phyloP scores from a whole-genome alignment of 345 rosid species.

The Eucalyptus decipiens region DNA sequence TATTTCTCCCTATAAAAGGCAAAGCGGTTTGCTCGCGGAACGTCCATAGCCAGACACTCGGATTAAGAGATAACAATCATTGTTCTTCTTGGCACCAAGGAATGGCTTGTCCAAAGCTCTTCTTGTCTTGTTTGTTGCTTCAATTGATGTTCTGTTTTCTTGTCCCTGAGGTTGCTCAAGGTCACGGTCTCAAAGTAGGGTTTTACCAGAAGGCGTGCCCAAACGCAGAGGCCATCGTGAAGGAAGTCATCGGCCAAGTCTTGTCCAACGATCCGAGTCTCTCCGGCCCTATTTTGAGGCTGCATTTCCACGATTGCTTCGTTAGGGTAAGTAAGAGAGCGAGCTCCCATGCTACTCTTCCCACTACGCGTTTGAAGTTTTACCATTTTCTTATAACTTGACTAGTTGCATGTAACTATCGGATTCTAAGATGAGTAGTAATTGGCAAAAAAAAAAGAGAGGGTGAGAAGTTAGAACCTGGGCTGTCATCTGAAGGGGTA shows the following conservation, averaged over 20 bases:
- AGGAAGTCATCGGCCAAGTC: constrained; percentile 4
- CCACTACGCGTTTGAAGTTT: not conserved
- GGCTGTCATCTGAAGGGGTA: too few relatives aligned
- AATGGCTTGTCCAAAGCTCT: not conserved
- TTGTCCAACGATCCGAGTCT: constrained; percentile 27
- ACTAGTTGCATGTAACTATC: not conserved
- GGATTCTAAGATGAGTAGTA: not conserved
- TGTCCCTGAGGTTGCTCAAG: constrained; percentile 1
- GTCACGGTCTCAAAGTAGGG: constrained; percentile 30
- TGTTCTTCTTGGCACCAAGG: not conserved
- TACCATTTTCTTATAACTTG: not conserved
- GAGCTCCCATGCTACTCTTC: not conserved
- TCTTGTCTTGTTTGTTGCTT: not conserved
- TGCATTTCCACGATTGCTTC: constrained; percentile 83
- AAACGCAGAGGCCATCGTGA: constrained; percentile 28
- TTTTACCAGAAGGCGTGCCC: constrained; percentile 43
- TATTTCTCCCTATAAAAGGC: not conserved
- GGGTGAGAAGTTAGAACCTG: too few relatives aligned
- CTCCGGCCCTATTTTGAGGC: constrained; percentile 51
- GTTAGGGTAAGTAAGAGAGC: constrained; percentile 27
- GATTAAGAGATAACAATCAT: not conserved
- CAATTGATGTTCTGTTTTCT: constrained; percentile 3
- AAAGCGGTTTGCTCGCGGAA: not conserved
- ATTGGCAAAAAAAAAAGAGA: too few relatives aligned
- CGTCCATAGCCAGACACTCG: not conserved